Evolutionary conservation across 75 land plant genomes (phyloP).

Genomic region (Cryptomeria japonica): DNA sequence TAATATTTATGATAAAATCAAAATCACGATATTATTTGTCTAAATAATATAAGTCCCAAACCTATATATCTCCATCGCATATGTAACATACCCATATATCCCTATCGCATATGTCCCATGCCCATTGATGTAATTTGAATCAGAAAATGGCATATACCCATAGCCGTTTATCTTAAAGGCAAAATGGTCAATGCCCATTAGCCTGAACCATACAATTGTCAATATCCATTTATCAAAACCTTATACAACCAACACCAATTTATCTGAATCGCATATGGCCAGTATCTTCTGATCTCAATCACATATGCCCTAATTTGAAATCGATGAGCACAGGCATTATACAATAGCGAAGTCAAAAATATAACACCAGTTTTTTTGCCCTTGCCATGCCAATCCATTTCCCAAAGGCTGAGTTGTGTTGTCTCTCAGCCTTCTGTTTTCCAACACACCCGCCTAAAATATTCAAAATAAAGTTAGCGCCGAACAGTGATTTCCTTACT

Average conservation of each 20-base stretch:
- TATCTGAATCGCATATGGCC: not conserved
- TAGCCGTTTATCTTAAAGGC: too few species aligned
- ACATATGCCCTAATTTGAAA: not conserved
- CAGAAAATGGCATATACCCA: too few species aligned
- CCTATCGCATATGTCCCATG: not conserved
- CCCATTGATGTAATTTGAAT: too few species aligned
- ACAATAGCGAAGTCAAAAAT: not conserved
- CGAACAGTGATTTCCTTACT: not conserved
- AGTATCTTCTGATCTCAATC: not conserved
- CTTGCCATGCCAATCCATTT: not conserved
- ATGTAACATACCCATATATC: not conserved
- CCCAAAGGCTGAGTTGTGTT: not conserved
- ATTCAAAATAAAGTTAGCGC: not conserved
- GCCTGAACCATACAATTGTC: too few species aligned
- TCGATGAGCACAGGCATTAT: not conserved
- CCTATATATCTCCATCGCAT: not conserved
- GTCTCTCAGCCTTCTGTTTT: not conserved
- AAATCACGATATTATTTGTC: too few species aligned
- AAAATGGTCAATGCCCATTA: too few species aligned
- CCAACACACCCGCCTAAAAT: not conserved
- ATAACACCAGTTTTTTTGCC: not conserved
- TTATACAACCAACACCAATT: too few species aligned
- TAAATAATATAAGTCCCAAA: too few species aligned
- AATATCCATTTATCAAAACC: not conserved
- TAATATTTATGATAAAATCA: too few species aligned